These are phyloP conservation scores for Patellaria atrata DNA, from an alignment of 495 filamentous ascomycete species.

Conservation along the genomic window DNA sequence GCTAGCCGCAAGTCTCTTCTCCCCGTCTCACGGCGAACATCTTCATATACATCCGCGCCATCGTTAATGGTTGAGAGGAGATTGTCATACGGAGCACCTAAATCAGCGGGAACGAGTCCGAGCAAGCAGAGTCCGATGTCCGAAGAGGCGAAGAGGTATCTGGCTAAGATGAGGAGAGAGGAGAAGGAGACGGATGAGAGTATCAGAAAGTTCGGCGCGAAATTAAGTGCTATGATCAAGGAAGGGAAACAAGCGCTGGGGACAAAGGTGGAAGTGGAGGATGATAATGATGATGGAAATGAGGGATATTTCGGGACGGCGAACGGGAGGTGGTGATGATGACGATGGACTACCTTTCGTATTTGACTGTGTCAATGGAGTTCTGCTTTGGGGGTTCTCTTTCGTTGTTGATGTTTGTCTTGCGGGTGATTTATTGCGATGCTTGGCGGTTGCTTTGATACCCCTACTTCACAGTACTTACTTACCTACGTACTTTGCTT, in stretches of 20 bases:
- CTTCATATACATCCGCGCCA: conserved; percentile 19
- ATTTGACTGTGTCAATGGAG: too few relatives aligned
- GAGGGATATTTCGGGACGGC: too few relatives aligned
- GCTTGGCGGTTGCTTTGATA: too few relatives aligned
- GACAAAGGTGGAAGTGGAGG: conserved; percentile 60
- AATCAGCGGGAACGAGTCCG: not conserved
- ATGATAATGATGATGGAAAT: conserved; percentile 37
- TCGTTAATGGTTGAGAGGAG: conserved; percentile 36
- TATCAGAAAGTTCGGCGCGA: conserved; percentile 61
- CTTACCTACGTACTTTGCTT: too few relatives aligned
- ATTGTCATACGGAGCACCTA: conserved; percentile 19
- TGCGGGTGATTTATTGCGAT: too few relatives aligned
- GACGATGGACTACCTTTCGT: too few relatives aligned
- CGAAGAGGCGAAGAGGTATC: conserved; percentile 51
- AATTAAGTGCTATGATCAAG: conserved; percentile 69
- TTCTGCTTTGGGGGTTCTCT: too few relatives aligned
- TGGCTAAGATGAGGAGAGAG: conserved; percentile 48
- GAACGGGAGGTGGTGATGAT: too few relatives aligned
- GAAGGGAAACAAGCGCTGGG: conserved; percentile 80
- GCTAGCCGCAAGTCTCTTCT: conserved; percentile 20
- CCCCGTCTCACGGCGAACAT: conserved; percentile 21
- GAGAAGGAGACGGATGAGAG: conserved; percentile 69
- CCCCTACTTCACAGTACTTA: too few relatives aligned
- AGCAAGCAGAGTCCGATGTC: conserved; percentile 31
- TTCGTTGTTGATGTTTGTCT: too few relatives aligned